Base-by-base conservation (phyloP, 192 early-diverging fungal species). In the Umbelopsis vinacea region DNA sequence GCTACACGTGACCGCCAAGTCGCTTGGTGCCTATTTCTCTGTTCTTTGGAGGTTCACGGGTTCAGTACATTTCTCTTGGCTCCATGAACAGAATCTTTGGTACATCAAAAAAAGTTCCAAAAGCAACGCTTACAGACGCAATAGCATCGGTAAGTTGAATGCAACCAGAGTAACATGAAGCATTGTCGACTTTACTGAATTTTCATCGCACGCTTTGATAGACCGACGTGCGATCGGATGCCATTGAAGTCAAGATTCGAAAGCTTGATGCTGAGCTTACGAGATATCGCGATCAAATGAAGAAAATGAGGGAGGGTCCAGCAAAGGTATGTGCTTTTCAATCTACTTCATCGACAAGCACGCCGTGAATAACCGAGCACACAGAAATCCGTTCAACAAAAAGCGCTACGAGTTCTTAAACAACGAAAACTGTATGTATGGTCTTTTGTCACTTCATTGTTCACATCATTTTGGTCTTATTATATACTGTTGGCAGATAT, bases 31-130 rank as follows among this genome's bases (percentile, higher is more conserved):
- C 40, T 43, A 43, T 43, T 43, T 6, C 11, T 7, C 40, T 0
- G 1, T 43, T 7, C 11, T 43, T 12, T 43, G 11, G 40, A 43
- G 40, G 6, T 12, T 6, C 40, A 29, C 40, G 40, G 11, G 40
- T 43, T 43, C 40, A 43, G 40, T 12, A 11, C 6, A 38, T 38
- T 37, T 63, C 29, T 63, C 57, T 63, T 63, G 57, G 57, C 57
- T 63, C 52, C 33, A 94, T 96, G 96, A 93, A 98, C 83, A 89
- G 97, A 83, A 82, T 98, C 72, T 96, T 98, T 83, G 97, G 97
- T 26, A 89, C 93, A 21, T 78, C 85, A 54, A 97, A 96, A 80
- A 89, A 93, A 76, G 85, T 88, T 38, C 92, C 95, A 23, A 95
- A 94, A 72, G 92, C 95, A 15, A 95, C 92, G 38, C 86, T 98